phyloP scores from a whole-genome alignment of 1,284 basidiomycete species.

The Apiotrichum brassicae region DNA sequence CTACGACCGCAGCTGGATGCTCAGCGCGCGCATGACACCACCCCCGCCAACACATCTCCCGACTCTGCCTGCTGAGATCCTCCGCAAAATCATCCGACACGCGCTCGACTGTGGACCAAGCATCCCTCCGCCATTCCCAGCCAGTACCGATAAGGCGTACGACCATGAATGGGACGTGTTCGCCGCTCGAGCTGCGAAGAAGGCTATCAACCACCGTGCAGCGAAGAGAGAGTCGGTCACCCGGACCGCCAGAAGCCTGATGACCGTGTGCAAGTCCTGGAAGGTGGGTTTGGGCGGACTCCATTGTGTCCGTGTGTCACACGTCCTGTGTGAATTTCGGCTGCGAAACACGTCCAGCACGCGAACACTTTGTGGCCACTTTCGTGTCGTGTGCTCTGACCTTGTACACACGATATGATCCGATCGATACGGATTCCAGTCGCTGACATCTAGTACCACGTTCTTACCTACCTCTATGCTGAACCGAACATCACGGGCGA shows the following conservation, averaged over 20 bases:
- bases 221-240: constrained; percentile 2
- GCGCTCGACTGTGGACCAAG: constrained; percentile 21
- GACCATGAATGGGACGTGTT: constrained; percentile 24
- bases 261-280: constrained; percentile 64
- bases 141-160: not conserved
- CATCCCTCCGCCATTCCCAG: constrained; percentile 3
- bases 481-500: constrained; percentile 52
- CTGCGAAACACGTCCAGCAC: too few relatives aligned
- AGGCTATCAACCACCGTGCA: constrained; percentile 1
- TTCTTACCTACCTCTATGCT: constrained; percentile 61
- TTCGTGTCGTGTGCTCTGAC: too few relatives aligned
- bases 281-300: constrained; percentile 55
- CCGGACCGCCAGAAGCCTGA: constrained; percentile 39
- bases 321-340: too few relatives aligned
- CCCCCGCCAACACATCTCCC: constrained; percentile 1
- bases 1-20: constrained; percentile 5
- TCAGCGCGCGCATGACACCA: constrained; percentile 6
- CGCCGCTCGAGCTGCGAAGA: constrained; percentile 19
- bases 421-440: too few relatives aligned
- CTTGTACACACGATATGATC: too few relatives aligned
- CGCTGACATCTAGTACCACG: constrained; percentile 58
- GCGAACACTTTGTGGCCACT: too few relatives aligned
- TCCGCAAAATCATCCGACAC: constrained; percentile 29
- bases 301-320: too few relatives aligned
- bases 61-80: constrained; percentile 20